Base-by-base conservation (phyloP, 2,329 filamentous ascomycete species). In the Botrytis cinerea region DNA sequence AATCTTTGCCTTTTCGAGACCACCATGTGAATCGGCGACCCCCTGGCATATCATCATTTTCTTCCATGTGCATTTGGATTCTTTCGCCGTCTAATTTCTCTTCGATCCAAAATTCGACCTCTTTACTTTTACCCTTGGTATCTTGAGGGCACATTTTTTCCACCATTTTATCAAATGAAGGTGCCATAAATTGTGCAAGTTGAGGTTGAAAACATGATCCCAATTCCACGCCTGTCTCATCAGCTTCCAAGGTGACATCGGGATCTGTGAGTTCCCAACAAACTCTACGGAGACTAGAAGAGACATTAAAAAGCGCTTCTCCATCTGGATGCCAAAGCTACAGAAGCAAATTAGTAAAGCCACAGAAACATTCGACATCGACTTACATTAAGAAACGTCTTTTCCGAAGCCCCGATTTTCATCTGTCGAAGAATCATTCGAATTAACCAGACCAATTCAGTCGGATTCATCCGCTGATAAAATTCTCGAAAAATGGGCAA, bases 141-240 rank as follows among this genome's bases (percentile, higher is more conserved):
- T 22, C 43, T 45, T 51, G 43, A 25, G 64, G 54, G 2, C 89
- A 88, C 82, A 91, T 82, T 72, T 87, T 90, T 28, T 89, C 85
- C 1, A 97, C 89, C 88, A 97, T 93, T 80, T 90, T 92, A 72
- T 94, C 88, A 77, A 97, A 93, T 0, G 91, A 90, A 48, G 93
- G 88, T 86, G 93, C 92, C 81, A 98, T 94, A 76, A 97, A 98
- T 76, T 96, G 93, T 7, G 96, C 96, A 51, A 99, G 87, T 82
- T 98, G 96, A 9, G 96, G 96, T 80, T 98, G 95, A 80, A 98
- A 98, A 81, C 94, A 98, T 79, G 96, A 92, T 93, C 98, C 97
- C 48, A 98, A 84, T 2, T 87, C 85, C 22, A 98, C 90, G 0
- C 92, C 91, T 0, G 90, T 88, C 70, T 94, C 90, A 38, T 94